Evolutionary conservation across 495 filamentous ascomycete species (phyloP), one percentile per base, ranked within the genome.

Genomic region (Astrothelium subdiscretum): DNA sequence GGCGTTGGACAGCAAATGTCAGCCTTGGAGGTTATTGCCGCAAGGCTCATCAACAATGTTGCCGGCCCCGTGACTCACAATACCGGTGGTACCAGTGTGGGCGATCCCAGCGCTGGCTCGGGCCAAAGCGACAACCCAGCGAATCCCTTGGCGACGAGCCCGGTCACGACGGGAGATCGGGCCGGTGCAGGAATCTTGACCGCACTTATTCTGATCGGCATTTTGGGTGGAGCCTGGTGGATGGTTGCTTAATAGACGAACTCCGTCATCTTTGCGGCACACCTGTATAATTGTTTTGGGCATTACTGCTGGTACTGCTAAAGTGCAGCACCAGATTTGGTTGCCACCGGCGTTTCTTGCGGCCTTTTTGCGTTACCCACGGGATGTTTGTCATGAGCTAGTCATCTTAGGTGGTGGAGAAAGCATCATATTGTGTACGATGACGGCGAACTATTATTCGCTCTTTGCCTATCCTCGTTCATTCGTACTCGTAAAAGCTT

Each of bases 1-100:
- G 80, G 79, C 31, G 68, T 83, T 20, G 82, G 83, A 58, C 73
- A 84, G 69, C 80, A 87, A 66, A 84, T 86, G 83, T 74, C 73
- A 44, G 83, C 81, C 1, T 65, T 86, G 42, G 80, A 81, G 64
- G 75, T 85, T 22, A 73, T 86, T 35, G 76, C 83, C 61, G 74
- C 78, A n/a, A 74, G 74, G 32, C 68, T 87, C 60, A 75, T 83
- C 42, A 66, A 71, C 8, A 32, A 81, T 13, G 75, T 76, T 29
- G 12, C 57, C 15, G 75, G 73, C 3, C 75, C 75, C 11, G 68
- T 77, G 3, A 65, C 66, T 11, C 63, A 72, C 35, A 52, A 64
- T 1, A 72, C 67, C 3, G 75, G 75, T 31, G 75, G 75, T 24
- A 74, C 62, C 8, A 66, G 61, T 31, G 64, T 69, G 60, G 71